A percentile compares a stretch with the other conserved stretches of the same genome.
These are phyloP conservation scores for Colletotrichum tropicicola DNA, from an alignment of 2,329 filamentous ascomycete species.

Conservation along the genomic window DNA sequence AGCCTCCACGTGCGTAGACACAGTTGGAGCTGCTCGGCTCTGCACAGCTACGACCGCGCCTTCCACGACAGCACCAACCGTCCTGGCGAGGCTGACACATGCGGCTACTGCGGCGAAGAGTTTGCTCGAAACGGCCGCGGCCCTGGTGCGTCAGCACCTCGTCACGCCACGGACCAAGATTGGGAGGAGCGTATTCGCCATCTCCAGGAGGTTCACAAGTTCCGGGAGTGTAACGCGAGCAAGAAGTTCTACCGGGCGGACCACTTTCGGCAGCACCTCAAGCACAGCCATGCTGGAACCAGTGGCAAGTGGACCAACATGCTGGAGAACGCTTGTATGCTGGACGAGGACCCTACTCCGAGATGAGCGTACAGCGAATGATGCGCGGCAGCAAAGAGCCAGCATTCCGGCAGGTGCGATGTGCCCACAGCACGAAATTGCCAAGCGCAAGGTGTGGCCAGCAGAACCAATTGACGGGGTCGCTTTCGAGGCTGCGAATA, in stretches of 20 bases:
- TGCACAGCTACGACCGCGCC: slow-evolving; percentile 79
- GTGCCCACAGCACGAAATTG: no score
- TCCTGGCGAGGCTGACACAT: slow-evolving; percentile 78
- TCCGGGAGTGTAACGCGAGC: slow-evolving; percentile 95
- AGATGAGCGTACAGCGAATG: slow-evolving; percentile 36
- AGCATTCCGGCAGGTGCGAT: no score
- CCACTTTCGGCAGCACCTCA: slow-evolving; percentile 97
- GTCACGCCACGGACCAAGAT: slow-evolving; percentile 77
- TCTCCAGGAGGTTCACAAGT: slow-evolving; percentile 92
- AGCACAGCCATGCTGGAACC: slow-evolving; percentile 95
- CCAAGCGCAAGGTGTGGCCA: no score
- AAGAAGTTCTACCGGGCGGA: slow-evolving; percentile 99
- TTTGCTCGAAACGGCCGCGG: slow-evolving; percentile 67
- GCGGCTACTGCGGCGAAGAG: slow-evolving; percentile 95
- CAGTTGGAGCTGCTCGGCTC: slow-evolving; percentile 95
- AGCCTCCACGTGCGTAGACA: slow-evolving; percentile 91
- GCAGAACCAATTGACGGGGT: no score
- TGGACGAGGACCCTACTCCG: slow-evolving; percentile 76
- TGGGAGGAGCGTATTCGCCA: slow-evolving; percentile 90
- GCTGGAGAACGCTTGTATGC: slow-evolving; percentile 96
- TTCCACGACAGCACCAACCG: slow-evolving; percentile 83
- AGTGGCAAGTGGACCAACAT: slow-evolving; percentile 99
- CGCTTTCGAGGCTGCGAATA: no score
- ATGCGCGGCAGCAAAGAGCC: not conserved
- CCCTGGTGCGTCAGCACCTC: slow-evolving; percentile 46